These are phyloP conservation scores for Thinopyrum obtusiflorum DNA, from an alignment of 202 grass and related monocot species.

Conservation along the genomic window DNA sequence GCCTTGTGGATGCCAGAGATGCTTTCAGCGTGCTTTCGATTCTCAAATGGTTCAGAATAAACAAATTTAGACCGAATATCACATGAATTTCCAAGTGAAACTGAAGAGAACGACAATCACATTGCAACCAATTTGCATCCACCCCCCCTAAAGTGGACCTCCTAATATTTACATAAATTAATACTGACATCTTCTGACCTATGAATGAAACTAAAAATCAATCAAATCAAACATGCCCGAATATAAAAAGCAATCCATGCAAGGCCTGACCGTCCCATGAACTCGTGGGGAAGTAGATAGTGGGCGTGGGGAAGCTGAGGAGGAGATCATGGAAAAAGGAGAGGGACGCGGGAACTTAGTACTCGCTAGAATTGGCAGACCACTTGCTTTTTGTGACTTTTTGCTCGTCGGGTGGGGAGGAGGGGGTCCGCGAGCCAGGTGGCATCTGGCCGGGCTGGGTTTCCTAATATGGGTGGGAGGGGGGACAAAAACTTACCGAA, in stretches of 20 bases:
- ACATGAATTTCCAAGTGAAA: neutral
- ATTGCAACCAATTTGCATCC: neutral
- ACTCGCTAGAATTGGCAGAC: too few relatives aligned
- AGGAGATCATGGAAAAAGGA: too few relatives aligned
- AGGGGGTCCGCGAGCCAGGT: too few relatives aligned
- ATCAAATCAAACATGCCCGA: neutral
- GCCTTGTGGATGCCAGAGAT: neutral
- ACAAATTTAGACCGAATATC: neutral
- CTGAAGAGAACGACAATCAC: neutral
- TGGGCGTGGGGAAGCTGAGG: too few relatives aligned
- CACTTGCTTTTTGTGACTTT: too few relatives aligned
- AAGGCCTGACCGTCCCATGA: too few relatives aligned
- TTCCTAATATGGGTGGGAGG: too few relatives aligned
- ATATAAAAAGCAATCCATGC: neutral
- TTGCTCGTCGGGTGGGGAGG: too few relatives aligned
- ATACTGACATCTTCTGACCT: neutral
- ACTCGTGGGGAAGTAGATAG: too few relatives aligned
- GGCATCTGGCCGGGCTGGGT: too few relatives aligned
- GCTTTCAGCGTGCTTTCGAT: neutral
- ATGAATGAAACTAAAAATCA: neutral
- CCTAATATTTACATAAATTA: neutral
- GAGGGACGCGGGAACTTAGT: too few relatives aligned
- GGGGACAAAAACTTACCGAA: too few relatives aligned
- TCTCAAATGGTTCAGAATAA: neutral
- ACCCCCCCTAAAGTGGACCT: neutral